These are phyloP conservation scores for Fomitopsis pinicola DNA, from an alignment of 1,284 basidiomycete genomes.

Conservation along the genomic window DNA sequence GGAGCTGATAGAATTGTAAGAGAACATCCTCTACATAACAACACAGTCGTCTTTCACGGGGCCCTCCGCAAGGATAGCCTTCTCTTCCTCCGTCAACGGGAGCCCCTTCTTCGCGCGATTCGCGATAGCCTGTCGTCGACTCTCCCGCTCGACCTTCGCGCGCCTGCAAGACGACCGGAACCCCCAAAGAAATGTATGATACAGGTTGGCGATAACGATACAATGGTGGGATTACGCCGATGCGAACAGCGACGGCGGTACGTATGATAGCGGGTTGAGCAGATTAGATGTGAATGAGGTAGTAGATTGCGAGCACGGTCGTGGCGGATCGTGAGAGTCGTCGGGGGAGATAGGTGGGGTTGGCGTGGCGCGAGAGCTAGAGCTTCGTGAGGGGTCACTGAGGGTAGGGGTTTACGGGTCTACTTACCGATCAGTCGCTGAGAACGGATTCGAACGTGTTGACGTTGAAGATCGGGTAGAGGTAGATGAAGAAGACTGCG, in stretches of 20 bases:
- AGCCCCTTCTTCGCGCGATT: conserved; percentile 69
- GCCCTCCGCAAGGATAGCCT: conserved; percentile 50
- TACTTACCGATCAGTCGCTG: conserved; percentile 68
- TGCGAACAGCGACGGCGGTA: conserved; percentile 62
- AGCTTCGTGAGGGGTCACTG: conserved; percentile 67
- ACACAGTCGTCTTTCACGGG: conserved; percentile 46
- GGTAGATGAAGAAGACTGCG: conserved; percentile 13
- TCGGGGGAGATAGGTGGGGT: conserved; percentile 3
- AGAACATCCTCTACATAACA: conserved; percentile 41
- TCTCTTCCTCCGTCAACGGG: conserved; percentile 46
- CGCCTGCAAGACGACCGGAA: conserved; percentile 40
- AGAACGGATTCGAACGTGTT: conserved; percentile 45
- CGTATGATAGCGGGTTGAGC: conserved; percentile 42
- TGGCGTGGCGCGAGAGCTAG: conserved; percentile 34
- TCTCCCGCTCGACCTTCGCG: conserved; percentile 66
- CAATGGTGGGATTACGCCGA: conserved; percentile 41
- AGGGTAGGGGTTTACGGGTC: conserved; percentile 20
- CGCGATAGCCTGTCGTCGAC: conserved; percentile 59
- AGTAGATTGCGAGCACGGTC: conserved; percentile 10
- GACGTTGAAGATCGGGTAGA: conserved; percentile 13
- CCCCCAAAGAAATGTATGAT: conserved; percentile 6
- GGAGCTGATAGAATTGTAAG: neutral
- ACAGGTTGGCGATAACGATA: conserved; percentile 16
- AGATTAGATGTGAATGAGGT: conserved; percentile 11
- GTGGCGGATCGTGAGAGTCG: conserved; percentile 9